Evolutionary conservation across 805 yeast species (phyloP).

Genomic region (Saturnispora quitensis): DNA sequence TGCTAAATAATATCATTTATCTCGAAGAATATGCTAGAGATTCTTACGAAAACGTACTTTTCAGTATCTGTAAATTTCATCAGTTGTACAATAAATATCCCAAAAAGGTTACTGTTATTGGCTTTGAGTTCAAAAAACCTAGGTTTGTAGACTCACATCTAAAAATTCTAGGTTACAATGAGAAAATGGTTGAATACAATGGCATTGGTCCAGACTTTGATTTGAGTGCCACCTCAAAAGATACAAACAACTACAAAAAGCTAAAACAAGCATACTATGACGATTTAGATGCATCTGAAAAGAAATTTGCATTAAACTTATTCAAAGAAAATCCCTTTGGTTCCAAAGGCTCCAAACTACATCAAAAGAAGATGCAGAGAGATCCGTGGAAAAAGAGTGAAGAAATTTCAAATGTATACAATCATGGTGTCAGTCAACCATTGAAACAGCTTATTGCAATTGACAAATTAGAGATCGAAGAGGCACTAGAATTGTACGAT

Average conservation of each 20-base stretch:
- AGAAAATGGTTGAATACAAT: constrained; percentile 33
- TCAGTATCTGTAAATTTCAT: constrained; percentile 45
- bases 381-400: constrained; percentile 38
- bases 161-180: constrained; percentile 35
- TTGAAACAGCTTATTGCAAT: constrained; percentile 18
- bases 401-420: constrained; percentile 1
- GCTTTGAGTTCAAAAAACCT: constrained; percentile 63
- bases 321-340: constrained; percentile 56
- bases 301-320: constrained; percentile 40
- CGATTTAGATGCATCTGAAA: constrained; percentile 41
- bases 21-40: constrained; percentile 72
- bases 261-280: constrained; percentile 33
- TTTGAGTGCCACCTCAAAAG: constrained; percentile 2
- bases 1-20: constrained; percentile 20
- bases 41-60: constrained; percentile 68
- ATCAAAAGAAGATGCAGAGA: constrained; percentile 40
- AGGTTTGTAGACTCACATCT: constrained; percentile 53
- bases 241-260: constrained; percentile 11
- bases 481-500: constrained; percentile 18
- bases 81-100: constrained; percentile 45
- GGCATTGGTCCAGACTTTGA: constrained; percentile 52
- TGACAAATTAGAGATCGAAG: constrained; percentile 24
- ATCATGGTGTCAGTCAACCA: constrained; percentile 11
- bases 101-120: constrained; percentile 43
- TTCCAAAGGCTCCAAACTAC: constrained; percentile 30